These are phyloP conservation scores for Chenopodium berlandieri DNA, from an alignment of 148 eudicot species.

Conservation along the genomic window DNA sequence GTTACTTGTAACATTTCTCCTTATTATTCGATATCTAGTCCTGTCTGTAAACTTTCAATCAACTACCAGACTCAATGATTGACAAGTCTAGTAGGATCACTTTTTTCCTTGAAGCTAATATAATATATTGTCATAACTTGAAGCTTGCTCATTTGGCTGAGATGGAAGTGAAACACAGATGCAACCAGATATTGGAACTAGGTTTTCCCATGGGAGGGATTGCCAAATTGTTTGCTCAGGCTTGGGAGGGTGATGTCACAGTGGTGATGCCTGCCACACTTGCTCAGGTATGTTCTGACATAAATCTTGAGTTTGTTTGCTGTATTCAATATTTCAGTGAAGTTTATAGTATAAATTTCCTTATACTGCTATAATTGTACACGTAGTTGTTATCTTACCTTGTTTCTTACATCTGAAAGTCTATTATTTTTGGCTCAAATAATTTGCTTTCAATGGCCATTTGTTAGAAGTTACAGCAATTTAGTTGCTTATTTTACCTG, in stretches of 20 bases:
- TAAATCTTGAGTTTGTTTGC: neutral
- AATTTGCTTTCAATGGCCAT: neutral
- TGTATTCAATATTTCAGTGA: neutral
- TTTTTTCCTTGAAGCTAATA: constrained; percentile 4
- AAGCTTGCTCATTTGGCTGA: constrained; percentile 92
- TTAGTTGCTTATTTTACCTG: neutral
- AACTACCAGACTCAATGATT: neutral
- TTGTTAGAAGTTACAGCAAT: neutral
- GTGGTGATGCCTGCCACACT: constrained; percentile 98
- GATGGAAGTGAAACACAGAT: constrained; percentile 98
- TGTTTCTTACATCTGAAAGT: neutral
- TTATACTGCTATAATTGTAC: neutral
- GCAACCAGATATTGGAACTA: constrained; percentile 87
- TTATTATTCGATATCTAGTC: neutral
- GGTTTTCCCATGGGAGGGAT: constrained; percentile 91
- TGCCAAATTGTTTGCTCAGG: constrained; percentile 94
- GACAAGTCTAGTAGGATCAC: neutral
- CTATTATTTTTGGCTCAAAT: neutral
- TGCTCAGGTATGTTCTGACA: constrained; percentile 62
- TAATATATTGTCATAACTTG: constrained; percentile 14
- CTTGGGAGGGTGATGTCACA: constrained; percentile 99
- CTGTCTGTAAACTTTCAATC: neutral
- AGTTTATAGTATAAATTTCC: neutral
- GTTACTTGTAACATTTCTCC: neutral
- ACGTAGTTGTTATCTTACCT: neutral